phyloP scores from a whole-genome alignment of 768 basidiomycete species.

The Leccinum variicolor region DNA sequence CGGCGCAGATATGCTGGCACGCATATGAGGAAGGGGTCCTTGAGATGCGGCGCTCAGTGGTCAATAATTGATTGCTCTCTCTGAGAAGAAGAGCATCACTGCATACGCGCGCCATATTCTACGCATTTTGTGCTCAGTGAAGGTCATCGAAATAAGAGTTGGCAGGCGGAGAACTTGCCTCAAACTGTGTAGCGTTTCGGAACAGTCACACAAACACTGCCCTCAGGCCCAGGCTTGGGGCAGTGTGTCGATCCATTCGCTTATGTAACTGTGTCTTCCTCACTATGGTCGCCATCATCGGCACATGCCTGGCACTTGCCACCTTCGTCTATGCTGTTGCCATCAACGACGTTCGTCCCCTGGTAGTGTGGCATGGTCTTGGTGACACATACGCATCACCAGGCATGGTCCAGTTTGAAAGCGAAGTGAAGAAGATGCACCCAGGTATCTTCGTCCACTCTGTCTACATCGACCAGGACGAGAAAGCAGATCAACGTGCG shows the following conservation, averaged over 20 bases:
- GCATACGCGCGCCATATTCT: background rate
- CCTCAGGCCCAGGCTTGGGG: too few relatives aligned
- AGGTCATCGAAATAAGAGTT: background rate
- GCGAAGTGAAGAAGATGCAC: conserved; percentile 57
- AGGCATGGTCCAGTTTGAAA: conserved; percentile 67
- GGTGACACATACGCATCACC: conserved; percentile 76
- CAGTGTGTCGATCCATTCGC: background rate
- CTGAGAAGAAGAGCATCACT: background rate
- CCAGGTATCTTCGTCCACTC: conserved; percentile 78
- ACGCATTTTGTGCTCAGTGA: background rate
- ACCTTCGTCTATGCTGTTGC: conserved; percentile 10
- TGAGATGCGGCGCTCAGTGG: background rate
- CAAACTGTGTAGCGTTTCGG: background rate
- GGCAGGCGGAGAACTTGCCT: background rate
- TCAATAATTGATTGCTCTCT: background rate
- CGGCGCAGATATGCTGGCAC: background rate
- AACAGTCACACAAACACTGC: too few relatives aligned
- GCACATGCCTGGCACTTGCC: conserved; percentile 15
- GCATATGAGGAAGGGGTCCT: background rate
- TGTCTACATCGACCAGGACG: conserved; percentile 60
- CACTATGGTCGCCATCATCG: conserved; percentile 13
- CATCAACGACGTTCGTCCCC: conserved; percentile 39
- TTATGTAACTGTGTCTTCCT: conserved; percentile 4
- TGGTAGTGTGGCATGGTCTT: conserved; percentile 79
- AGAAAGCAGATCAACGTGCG: conserved; percentile 62